A percentile compares a stretch with the other conserved stretches of the same genome.
These are phyloP conservation scores for Quercus wislizeni DNA, from an alignment of 306 rosid species.

Conservation along the genomic window DNA sequence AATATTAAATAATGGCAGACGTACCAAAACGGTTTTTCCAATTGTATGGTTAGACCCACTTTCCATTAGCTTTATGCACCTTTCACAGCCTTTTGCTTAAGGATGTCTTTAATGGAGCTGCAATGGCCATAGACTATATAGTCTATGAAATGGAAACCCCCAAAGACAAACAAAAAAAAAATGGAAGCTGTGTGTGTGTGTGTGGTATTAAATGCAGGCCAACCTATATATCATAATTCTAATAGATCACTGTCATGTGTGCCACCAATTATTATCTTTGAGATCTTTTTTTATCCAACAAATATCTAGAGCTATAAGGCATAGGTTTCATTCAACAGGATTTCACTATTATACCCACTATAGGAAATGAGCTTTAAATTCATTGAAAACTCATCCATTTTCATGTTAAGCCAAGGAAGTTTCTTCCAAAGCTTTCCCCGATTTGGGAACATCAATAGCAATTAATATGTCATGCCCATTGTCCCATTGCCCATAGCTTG, in stretches of 20 bases:
- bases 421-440: not conserved
- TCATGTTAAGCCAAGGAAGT: not conserved
- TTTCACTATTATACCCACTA: not conserved
- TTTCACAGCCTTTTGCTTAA: not conserved
- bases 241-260: not conserved
- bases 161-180: not conserved
- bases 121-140: not conserved
- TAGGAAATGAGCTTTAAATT: not conserved
- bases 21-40: not conserved
- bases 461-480: not conserved
- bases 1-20: not conserved
- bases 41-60: not conserved
- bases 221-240: not conserved
- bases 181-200: not conserved
- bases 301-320: not conserved
- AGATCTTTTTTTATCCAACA: not conserved
- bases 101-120: not conserved
- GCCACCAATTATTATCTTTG: not conserved
- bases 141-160: not conserved
- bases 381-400: not conserved
- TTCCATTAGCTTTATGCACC: not conserved
- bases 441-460: not conserved
- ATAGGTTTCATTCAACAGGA: not conserved
- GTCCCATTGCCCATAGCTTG: not conserved
- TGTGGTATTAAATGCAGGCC: not conserved